Percentiles rank a stretch among this genome's conserved stretches.
Evolutionary conservation across 106 monocot genomes (phyloP).

Genomic region (Gastrodia elata): DNA sequence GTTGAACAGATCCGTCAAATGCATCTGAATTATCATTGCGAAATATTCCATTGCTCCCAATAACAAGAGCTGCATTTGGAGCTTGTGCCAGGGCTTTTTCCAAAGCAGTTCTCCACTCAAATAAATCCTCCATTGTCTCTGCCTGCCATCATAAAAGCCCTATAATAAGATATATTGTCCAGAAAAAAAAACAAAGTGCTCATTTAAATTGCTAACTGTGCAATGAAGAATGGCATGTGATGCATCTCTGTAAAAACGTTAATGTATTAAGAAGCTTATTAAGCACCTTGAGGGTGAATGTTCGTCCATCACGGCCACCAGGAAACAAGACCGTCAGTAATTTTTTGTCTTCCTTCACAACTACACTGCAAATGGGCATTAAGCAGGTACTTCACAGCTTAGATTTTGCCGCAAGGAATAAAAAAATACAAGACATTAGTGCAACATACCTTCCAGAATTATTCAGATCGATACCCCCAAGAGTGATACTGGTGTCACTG

Average conservation of each 20-base stretch:
- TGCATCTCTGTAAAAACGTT: background rate
- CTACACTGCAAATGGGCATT: constrained; percentile 54
- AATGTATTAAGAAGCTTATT: background rate
- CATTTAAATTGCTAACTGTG: background rate
- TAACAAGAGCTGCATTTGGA: constrained; percentile 98
- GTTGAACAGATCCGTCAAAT: constrained; percentile 79
- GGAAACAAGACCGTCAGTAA: constrained; percentile 91
- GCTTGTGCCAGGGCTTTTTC: constrained; percentile 90
- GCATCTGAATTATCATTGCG: constrained; percentile 78
- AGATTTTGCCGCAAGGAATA: background rate
- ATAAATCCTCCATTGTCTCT: constrained; percentile 87
- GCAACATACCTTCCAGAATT: constrained; percentile 86
- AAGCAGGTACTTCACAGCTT: constrained; percentile 6
- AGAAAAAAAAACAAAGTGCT: background rate
- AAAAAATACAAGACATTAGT: background rate
- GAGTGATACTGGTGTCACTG: constrained; percentile 89
- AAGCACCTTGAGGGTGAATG: constrained; percentile 92
- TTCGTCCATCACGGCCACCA: constrained; percentile 98
- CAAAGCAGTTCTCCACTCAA: constrained; percentile 96
- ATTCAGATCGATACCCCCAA: constrained; percentile 95
- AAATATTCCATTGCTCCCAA: constrained; percentile 99
- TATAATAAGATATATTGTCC: background rate
- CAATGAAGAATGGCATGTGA: background rate
- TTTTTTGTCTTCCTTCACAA: constrained; percentile 96
- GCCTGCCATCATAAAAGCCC: constrained; percentile 48